Evolutionary conservation across 164 flowering plant species (phyloP).

Genomic region (Protea cynaroides): DNA sequence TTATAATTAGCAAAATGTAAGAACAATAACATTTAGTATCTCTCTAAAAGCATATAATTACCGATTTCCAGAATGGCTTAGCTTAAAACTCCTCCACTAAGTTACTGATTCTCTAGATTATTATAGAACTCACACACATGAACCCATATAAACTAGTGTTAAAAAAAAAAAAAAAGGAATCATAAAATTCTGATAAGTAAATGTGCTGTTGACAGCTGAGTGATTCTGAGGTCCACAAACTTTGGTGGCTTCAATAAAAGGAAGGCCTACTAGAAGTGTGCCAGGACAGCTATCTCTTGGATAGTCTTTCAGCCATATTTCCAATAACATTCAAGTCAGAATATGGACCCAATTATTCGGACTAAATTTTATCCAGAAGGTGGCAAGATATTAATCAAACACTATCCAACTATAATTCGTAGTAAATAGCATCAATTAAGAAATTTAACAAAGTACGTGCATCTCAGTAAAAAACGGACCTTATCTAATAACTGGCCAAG

Average conservation of each 20-base stretch:
- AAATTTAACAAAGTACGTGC: too few species aligned
- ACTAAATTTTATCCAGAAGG: too few species aligned
- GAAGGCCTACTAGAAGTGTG: neutral
- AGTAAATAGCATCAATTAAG: too few species aligned
- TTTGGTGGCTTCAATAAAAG: neutral
- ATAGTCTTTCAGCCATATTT: too few species aligned
- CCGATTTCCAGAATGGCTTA: neutral
- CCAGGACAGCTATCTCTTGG: too few species aligned
- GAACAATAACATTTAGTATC: neutral
- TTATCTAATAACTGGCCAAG: too few species aligned
- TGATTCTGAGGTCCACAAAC: neutral
- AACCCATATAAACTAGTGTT: neutral
- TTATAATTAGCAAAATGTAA: neutral
- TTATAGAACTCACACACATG: neutral
- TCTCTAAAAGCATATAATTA: neutral
- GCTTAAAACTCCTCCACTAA: neutral
- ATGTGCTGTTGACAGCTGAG: neutral
- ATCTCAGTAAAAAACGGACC: too few species aligned
- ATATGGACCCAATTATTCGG: too few species aligned
- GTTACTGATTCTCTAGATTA: neutral
- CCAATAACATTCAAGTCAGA: too few species aligned
- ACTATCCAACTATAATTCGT: too few species aligned
- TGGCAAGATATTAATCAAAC: too few species aligned
- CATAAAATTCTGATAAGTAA: neutral
- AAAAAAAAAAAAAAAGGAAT: neutral